Evolutionary conservation across 305 asterid species (phyloP), one percentile per base, ranked within the genome.

Genomic region (Lippia alba): DNA sequence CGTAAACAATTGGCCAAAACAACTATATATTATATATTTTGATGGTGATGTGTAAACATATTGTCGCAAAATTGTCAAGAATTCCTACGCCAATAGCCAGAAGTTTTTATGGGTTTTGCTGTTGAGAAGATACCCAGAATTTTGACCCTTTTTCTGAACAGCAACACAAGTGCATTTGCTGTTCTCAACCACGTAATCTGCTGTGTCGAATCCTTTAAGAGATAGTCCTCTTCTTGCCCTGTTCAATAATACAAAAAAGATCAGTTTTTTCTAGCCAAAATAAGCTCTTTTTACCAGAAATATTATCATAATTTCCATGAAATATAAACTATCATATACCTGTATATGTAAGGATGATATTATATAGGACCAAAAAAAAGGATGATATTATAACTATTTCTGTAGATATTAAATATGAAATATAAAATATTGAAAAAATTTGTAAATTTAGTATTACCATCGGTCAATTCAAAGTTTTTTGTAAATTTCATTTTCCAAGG

Each of bases 141-240:
- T 83, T 64, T 79, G 88, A 45, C 86, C 88, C 78, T 89, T 89
- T 75, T 82, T 91, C 78, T 89, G 94, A 3, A 89, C 96, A 55
- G 88, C 91, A 58, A 88, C 87, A 57, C 97, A 82, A 14, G 85
- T 91, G 79, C 97, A 91, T 62, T 87, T 83, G 86, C 94, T 78
- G 78, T 87, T 85, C 86, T 89, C 89, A 9, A 91, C 81, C 76
- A 88, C 70, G 74, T 78, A 82, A 12, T 91, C 94, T 72, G 91
- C 89, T 12, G 90, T 91, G 67, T 88, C 96, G 6, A 78, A 65
- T 49, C 89, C 89, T 71, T 83, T 82, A 15, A 86, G 58, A 16
- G 94, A 82, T 68, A 77, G 56, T 10, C 90, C 89, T 77, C 86
- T 79, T 67, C 76, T 82, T 0, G 78, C 46, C 81, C 93, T 87